Conservation (phyloP, 768 basidiomycete species). For the Boletus rufocinnamomeus region DNA sequence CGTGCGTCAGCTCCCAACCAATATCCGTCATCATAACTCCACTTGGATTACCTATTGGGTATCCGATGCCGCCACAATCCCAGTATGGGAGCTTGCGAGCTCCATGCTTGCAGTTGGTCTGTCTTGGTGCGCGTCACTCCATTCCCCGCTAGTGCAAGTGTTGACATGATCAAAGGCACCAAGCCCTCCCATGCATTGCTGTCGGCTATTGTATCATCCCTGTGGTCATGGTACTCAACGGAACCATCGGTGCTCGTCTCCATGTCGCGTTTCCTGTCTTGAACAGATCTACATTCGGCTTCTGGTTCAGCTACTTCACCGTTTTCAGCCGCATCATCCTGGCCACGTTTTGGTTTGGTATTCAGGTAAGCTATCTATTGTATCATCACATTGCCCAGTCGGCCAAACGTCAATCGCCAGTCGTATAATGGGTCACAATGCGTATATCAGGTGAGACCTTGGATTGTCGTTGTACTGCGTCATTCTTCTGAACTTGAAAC, state of each 20-base stretch:
- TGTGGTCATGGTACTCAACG: constrained; percentile 67
- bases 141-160: not conserved
- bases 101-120: not conserved
- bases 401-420: no score
- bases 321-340: no score
- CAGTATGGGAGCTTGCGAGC: not conserved
- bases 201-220: not conserved
- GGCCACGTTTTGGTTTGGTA: no score
- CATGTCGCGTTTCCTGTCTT: constrained; percentile 74
- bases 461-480: not conserved
- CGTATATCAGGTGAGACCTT: no score
- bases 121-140: not conserved
- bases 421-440: no score
- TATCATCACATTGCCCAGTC: no score
- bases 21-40: not conserved
- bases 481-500: not conserved
- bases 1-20: constrained; percentile 53
- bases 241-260: constrained; percentile 65
- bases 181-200: not conserved
- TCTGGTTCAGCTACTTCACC: constrained; percentile 73
- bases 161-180: not conserved
- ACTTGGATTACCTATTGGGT: not conserved
- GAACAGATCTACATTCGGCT: constrained; percentile 57
- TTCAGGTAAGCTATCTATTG: no score
- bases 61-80: not conserved